Evolutionary conservation across 2,329 filamentous ascomycete genomes (phyloP).

Genomic region (Hymenoscyphus fraxineus): DNA sequence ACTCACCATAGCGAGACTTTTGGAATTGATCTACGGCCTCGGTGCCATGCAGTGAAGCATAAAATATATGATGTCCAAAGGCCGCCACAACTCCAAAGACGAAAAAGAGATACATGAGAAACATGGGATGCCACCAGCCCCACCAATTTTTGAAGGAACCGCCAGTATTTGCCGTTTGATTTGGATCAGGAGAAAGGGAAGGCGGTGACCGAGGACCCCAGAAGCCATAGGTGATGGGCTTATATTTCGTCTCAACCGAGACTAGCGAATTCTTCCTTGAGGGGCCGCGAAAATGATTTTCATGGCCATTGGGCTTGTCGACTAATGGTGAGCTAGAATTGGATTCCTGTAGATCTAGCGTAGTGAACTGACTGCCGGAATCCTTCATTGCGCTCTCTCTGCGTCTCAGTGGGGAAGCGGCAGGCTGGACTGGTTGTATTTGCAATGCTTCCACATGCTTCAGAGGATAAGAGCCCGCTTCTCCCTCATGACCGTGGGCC

Average conservation of each 20-base stretch:
- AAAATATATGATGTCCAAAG: conserved; percentile 5
- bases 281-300: not conserved
- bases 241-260: not conserved
- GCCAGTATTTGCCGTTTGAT: too few species aligned
- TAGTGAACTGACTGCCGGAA: not conserved
- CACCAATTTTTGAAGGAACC: not conserved
- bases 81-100: conserved; percentile 1
- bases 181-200: too few species aligned
- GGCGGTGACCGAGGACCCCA: too few species aligned
- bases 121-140: conserved; percentile 8
- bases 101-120: conserved; percentile 11
- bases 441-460: not conserved
- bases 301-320: not conserved
- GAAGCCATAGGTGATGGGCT: not conserved
- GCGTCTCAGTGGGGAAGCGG: not conserved
- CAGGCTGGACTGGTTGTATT: not conserved
- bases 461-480: not conserved
- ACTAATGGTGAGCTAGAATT: not conserved
- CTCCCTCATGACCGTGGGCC: not conserved
- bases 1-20: conserved; percentile 5
- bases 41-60: not conserved
- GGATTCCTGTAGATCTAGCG: not conserved
- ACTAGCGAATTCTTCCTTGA: not conserved
- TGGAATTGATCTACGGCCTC: conserved; percentile 6
- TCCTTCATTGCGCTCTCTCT: not conserved